Base-by-base conservation (phyloP, 2,329 filamentous ascomycete species). In the Aspergillus brunneoviolaceus region DNA sequence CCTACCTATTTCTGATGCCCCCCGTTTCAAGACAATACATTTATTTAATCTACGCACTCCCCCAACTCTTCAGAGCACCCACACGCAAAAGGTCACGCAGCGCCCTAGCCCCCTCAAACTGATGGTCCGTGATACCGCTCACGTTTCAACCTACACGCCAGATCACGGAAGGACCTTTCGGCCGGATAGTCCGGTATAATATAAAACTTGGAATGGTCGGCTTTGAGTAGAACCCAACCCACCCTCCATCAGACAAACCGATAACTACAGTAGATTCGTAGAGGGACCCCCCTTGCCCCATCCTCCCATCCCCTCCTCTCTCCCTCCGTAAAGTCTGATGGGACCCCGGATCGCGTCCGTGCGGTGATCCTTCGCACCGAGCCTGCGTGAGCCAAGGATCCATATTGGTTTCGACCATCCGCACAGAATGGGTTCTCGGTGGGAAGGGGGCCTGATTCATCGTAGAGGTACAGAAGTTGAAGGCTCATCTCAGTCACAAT, bases 1-100 rank as follows among this genome's bases (percentile, higher is more conserved):
- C 7, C 5, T 27, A 7, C 25, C 25, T 27, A 7, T 27, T 27
- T 66, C 11, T 59, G 64, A 50, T 67, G 54, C 4, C 70, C 72
- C 6, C 61, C 1, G 63, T 51, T 2, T 77, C 76, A 56, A 80
- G 81, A 23, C 75, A 77, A 68, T 82, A 80, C 4, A 80, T 81
- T 63, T 83, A 80, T 81, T 63, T 83, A 80, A 63, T 83, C 81
- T 66, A 81, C 77, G 29, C 80, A 68, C 53, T 82, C 60, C 0
- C 69, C 74, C 61, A 80, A 58, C 2, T 65, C 69, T 45, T 72
- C 74, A 0, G 76, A 75, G 59, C 81, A 77, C 9, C 74, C 72
- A 14, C 78, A 64, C 81, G 78, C 45, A 81, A 67, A 0, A 80
- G 10, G 69, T 74, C 57, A 81, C 62, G 50, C 79, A 79, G 27